phyloP scores from a whole-genome alignment of 306 rosid species.

The Datisca glomerata region DNA sequence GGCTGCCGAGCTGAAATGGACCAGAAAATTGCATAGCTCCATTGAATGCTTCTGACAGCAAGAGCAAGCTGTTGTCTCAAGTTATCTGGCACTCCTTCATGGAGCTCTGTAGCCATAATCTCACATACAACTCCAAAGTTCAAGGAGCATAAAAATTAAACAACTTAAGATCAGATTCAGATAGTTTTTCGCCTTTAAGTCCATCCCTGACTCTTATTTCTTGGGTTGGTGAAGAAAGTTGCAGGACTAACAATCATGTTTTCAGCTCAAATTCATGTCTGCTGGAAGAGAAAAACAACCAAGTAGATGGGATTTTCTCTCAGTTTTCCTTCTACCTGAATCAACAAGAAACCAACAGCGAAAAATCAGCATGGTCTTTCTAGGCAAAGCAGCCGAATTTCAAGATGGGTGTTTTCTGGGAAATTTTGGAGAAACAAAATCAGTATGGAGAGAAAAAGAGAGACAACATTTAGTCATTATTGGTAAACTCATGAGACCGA shows the following conservation, averaged over 20 bases:
- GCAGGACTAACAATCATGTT: not conserved
- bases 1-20: slow-evolving; percentile 44
- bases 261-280: not conserved
- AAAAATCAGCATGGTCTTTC: not conserved
- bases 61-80: slow-evolving; percentile 62
- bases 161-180: not conserved
- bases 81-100: slow-evolving; percentile 34
- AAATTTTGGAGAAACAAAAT: not conserved
- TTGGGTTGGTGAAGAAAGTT: not conserved
- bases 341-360: not conserved
- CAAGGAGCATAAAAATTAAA: not conserved
- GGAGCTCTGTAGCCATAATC: slow-evolving; percentile 17
- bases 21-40: slow-evolving; percentile 87
- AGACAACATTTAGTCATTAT: not conserved
- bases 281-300: not conserved
- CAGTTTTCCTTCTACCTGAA: not conserved
- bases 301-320: not conserved
- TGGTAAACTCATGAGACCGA: not conserved
- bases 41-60: slow-evolving; percentile 77
- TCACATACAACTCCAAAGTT: not conserved
- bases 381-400: no score
- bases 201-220: not conserved
- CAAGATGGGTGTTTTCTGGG: not conserved
- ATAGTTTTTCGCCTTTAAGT: not conserved
- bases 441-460: not conserved